Evolutionary conservation across 176 grass and related monocot genomes (phyloP), one percentile per base, ranked within the genome.

Genomic region (Carex scoparia): DNA sequence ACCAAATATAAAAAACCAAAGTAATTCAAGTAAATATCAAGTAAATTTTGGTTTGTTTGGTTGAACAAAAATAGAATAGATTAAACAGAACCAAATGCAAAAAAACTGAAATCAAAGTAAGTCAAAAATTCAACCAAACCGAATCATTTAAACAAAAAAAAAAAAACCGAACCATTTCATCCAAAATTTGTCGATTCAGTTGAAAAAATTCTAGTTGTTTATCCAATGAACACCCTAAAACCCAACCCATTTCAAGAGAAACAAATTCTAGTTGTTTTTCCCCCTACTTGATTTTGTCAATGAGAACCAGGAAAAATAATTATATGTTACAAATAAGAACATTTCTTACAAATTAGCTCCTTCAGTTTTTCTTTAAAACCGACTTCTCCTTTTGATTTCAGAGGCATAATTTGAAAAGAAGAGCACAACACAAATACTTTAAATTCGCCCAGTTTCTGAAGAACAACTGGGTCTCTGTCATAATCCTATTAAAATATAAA

Each of bases 381-480:
- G 4, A 51, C 80, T 15, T 83, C 44, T 83, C 80, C 80, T 32
- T 67, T 23, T 33, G 62, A 83, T 55, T 65, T 64, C 16, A 33
- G 67, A 83, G 15, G 40, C 57, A 83, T 83, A 30, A 83, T 53
- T 54, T 19, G 42, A 68, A 83, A 83, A 68, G 80, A 48, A 48
- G 80, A 68, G 61, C 80, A 83, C 60, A 68, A 68, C 37, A 83
- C 60, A 66, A 83, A 46, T 54, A 83, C 44, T 48, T 83, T 66
- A 31, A 27, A 65, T 68, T 53, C 61, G 0, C 23, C 37, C 10
- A 83, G 11, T 54, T 83, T 65, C 46, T 68, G 31, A n/a, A 83
- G 80, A 67, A 68, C 63, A 83, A 48, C 46, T 10, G 80, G 62
- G 44, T 83, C 80, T 83, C 80, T 83, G n/a, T 83, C 80, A 55